Conservation (phyloP, 1,139 yeast species). For the Trichomonascaceae sp. region DNA sequence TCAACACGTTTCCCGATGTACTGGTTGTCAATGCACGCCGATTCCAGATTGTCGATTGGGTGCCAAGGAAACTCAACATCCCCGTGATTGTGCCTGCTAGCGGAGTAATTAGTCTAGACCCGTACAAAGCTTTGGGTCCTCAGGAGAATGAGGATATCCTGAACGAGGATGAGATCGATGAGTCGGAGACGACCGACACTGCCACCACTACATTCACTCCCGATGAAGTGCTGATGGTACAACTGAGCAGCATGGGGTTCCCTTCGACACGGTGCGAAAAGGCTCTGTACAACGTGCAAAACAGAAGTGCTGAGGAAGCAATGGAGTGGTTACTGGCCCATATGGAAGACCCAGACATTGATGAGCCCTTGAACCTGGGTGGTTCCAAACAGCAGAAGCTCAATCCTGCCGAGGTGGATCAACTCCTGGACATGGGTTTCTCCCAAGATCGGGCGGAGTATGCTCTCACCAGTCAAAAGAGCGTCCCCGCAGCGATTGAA, state of each 20-base stretch:
- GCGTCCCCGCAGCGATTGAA: constrained; percentile 68
- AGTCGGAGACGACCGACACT: constrained; percentile 5
- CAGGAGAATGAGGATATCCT: constrained; percentile 34
- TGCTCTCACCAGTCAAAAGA: constrained; percentile 48
- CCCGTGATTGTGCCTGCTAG: constrained; percentile 50
- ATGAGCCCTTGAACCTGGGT: constrained; percentile 37
- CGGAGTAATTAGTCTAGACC: constrained; percentile 25
- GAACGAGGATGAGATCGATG: constrained; percentile 24
- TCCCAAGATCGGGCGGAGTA: constrained; percentile 45
- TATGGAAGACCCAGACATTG: constrained; percentile 73
- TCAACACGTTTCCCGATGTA: constrained; percentile 57
- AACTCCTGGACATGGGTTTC: constrained; percentile 71
- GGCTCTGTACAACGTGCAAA: constrained; percentile 65
- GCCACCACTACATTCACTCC: constrained; percentile 33
- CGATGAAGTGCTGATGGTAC: constrained; percentile 39
- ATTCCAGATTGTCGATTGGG: constrained; percentile 80
- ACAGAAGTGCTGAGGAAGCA: constrained; percentile 56
- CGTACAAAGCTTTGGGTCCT: constrained; percentile 26
- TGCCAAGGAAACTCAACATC: constrained; percentile 68
- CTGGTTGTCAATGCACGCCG: constrained; percentile 65
- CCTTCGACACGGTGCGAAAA: constrained; percentile 49
- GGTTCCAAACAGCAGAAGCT: not conserved
- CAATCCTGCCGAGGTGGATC: constrained; percentile 30
- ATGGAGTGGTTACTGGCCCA: constrained; percentile 87
- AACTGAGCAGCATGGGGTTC: constrained; percentile 78